Percentiles rank a stretch among this genome's conserved stretches.
Evolutionary conservation across 2,329 filamentous ascomycete genomes (phyloP).

Genomic region (Penicillium palitans): DNA sequence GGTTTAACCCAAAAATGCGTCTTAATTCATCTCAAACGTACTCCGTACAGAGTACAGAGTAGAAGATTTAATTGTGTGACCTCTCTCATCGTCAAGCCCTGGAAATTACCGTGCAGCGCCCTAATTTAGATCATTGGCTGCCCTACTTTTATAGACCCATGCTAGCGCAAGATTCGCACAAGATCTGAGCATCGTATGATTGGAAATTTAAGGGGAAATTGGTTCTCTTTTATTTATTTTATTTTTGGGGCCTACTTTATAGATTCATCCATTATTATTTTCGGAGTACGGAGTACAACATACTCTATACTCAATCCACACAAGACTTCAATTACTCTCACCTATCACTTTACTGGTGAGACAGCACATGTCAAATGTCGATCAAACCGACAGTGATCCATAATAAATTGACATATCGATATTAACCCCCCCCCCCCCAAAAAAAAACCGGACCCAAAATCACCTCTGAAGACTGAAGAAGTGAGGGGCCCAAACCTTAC

Average conservation of each 20-base stretch:
- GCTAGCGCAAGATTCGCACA: background rate
- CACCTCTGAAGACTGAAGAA: background rate
- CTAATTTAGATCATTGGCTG: background rate
- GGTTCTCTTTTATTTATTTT: no score
- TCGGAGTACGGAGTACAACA: no score
- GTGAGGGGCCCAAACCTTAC: background rate
- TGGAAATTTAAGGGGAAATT: background rate
- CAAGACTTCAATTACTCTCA: background rate
- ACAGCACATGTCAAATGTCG: constrained; percentile 4
- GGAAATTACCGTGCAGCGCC: background rate
- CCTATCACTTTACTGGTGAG: background rate
- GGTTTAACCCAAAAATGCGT: background rate
- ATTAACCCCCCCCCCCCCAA: background rate
- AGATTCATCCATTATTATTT: background rate
- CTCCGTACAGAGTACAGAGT: no score
- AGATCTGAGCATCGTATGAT: background rate
- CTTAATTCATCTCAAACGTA: background rate
- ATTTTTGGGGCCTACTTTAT: no score
- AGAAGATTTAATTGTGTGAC: background rate
- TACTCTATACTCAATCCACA: background rate
- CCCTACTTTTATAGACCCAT: background rate
- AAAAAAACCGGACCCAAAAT: background rate
- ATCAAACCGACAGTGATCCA: background rate
- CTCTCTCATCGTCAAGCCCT: background rate
- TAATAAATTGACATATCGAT: background rate